phyloP scores from a whole-genome alignment of 768 basidiomycete species.

The Rubroboletus pulcherrimus region DNA sequence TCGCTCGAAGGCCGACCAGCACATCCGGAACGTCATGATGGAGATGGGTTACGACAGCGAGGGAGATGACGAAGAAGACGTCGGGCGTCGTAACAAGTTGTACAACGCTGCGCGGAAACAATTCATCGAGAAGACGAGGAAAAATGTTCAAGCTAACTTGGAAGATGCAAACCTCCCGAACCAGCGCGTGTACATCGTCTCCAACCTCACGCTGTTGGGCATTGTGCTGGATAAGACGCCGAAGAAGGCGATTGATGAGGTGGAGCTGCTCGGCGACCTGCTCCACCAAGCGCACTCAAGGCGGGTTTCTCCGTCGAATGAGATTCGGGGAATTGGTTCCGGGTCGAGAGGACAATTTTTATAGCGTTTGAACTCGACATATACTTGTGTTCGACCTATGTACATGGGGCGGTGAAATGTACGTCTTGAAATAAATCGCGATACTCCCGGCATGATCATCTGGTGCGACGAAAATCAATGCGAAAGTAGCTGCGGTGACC shows the following conservation, averaged over 20 bases:
- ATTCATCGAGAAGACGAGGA: constrained; percentile 7
- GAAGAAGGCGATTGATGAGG: constrained; percentile 5
- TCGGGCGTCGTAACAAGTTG: background rate
- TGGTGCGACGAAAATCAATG: background rate
- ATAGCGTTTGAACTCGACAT: background rate
- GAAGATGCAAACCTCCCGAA: constrained; percentile 15
- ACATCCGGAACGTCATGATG: background rate
- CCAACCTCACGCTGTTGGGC: constrained; percentile 10
- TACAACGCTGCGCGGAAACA: constrained; percentile 8
- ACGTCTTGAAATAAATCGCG: background rate
- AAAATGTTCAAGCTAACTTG: constrained; percentile 14
- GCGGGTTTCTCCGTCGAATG: background rate
- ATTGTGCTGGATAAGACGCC: constrained; percentile 12
- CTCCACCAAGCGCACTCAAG: background rate
- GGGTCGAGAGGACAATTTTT: background rate
- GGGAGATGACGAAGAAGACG: background rate
- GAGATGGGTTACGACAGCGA: background rate
- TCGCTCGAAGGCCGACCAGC: background rate
- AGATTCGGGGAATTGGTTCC: background rate
- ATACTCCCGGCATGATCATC: background rate
- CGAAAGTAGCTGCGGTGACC: background rate
- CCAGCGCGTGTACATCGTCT: constrained; percentile 25
- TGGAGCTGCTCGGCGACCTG: background rate
- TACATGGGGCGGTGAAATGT: background rate
- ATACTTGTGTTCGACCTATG: too few relatives aligned